phyloP scores from a whole-genome alignment of 495 filamentous ascomycete genomes.

The Jackrogersella multiformis region DNA sequence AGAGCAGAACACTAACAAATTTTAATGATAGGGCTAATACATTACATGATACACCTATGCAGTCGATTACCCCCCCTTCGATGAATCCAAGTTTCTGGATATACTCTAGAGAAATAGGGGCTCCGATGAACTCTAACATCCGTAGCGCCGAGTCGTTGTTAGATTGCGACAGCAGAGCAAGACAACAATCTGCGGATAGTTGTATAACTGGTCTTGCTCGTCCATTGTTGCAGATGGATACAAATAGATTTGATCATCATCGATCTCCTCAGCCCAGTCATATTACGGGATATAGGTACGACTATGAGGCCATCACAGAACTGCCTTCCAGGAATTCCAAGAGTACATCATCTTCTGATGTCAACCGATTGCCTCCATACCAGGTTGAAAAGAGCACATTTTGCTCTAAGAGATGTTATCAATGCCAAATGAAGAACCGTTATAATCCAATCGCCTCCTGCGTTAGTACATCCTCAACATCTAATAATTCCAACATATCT shows the following conservation, averaged over 20 bases:
- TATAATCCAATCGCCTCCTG: not conserved
- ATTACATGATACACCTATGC: not conserved
- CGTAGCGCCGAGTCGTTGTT: not conserved
- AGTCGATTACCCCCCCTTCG: not conserved
- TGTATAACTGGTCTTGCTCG: not conserved
- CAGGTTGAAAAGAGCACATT: not conserved
- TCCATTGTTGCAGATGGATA: not conserved
- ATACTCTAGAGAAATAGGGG: not conserved
- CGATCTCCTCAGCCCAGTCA: not conserved
- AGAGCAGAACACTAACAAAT: too few species aligned
- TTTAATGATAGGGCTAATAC: not conserved
- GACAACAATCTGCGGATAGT: not conserved
- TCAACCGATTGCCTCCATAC: not conserved
- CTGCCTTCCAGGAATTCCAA: not conserved
- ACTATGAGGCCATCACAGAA: not conserved
- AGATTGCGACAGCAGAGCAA: not conserved
- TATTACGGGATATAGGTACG: not conserved
- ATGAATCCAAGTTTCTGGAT: not conserved
- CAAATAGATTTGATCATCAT: not conserved
- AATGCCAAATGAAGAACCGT: not conserved
- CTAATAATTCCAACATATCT: not conserved
- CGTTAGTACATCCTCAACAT: not conserved
- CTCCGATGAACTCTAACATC: not conserved
- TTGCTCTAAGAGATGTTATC: not conserved
- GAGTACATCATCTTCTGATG: not conserved